Evolutionary conservation across 371 early-diverging fungal genomes (phyloP).

Genomic region (Zopfochytrium polystomum): DNA sequence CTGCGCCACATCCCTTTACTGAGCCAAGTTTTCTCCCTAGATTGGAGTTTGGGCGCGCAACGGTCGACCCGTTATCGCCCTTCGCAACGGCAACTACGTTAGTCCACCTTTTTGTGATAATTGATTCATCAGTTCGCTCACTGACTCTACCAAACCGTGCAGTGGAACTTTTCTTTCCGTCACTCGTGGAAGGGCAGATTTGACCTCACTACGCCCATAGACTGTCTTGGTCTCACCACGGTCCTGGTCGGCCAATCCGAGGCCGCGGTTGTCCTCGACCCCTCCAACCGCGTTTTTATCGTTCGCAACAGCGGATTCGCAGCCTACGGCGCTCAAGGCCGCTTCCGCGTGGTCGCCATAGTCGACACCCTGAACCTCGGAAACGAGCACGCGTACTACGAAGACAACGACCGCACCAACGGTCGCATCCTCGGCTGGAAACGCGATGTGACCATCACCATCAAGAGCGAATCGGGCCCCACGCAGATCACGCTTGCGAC

Average conservation of each 20-base stretch:
- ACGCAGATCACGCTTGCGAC: slow-evolving; percentile 17
- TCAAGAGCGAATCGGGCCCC: slow-evolving; percentile 13
- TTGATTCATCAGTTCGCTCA: background rate
- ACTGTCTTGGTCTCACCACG: slow-evolving; percentile 34
- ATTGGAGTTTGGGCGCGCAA: slow-evolving; percentile 29
- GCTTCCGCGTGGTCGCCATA: slow-evolving; percentile 18
- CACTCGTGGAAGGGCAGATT: slow-evolving; percentile 23
- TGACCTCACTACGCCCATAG: too few species aligned
- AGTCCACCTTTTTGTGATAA: slow-evolving; percentile 12
- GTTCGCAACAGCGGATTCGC: slow-evolving; percentile 41
- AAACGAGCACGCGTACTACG: slow-evolving; percentile 27
- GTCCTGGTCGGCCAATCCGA: slow-evolving; percentile 39
- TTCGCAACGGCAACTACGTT: slow-evolving; percentile 30
- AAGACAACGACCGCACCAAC: slow-evolving; percentile 3
- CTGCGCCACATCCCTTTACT: too few species aligned
- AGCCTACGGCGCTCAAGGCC: slow-evolving; percentile 27
- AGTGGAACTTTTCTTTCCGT: slow-evolving; percentile 14
- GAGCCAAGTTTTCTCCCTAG: too few species aligned
- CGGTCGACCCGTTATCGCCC: slow-evolving; percentile 32
- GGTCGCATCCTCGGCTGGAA: slow-evolving; percentile 15
- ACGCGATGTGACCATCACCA: slow-evolving; percentile 17
- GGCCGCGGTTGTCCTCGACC: too few species aligned
- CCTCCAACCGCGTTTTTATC: too few species aligned
- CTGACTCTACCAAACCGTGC: background rate
- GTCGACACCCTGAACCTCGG: too few species aligned